Base-by-base conservation (phyloP, 208 protist species). In the Phytomonas sp. region DNA sequence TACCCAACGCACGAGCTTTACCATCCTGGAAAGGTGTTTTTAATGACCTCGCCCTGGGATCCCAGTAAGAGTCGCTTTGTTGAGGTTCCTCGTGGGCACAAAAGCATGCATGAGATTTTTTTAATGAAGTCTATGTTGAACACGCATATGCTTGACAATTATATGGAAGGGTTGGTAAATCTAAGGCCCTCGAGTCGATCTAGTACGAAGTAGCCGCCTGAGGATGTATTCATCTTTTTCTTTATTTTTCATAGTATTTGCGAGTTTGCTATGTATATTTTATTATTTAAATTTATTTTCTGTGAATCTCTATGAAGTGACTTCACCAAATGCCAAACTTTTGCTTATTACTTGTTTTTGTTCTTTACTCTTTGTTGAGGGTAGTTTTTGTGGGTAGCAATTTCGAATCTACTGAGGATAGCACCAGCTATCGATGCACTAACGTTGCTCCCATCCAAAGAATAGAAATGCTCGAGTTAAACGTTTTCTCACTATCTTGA, bases 61-160 rank as follows among this genome's bases (percentile, higher is more conserved):
- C 30, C 63, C 9, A 30, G 37, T 23, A 75, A 60, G 17, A 87
- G 84, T 63, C 79, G 84, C 32, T 75, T 90, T 17, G 79, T 87
- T 4, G 77, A 87, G 59, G 80, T 90, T 23, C 81, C 84, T 6
- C 76, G 76, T 31, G 77, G 81, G n/a, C 75, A 90, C 61, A 61
- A 77, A 37, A 56, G 81, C 65, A 81, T 81, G 68, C 84, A 90
- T 67, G 74, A 85, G 34, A 59, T 90, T 7, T 83, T 87, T 40
- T 65, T 90, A 40, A 78, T 80, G 67, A 75, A 65, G 51, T 63
- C 71, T 15, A 87, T 90, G 84, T 43, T 90, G 62, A 65, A 60
- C 29, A 34, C 72, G 66, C 81, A 90, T 74, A 59, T 82, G 71
- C 61, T 84, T 65, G 82, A 87, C 56, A 70, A 60, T 46, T 86